phyloP scores from a whole-genome alignment of 148 eudicot genomes.

The Chenopodium berlandieri region DNA sequence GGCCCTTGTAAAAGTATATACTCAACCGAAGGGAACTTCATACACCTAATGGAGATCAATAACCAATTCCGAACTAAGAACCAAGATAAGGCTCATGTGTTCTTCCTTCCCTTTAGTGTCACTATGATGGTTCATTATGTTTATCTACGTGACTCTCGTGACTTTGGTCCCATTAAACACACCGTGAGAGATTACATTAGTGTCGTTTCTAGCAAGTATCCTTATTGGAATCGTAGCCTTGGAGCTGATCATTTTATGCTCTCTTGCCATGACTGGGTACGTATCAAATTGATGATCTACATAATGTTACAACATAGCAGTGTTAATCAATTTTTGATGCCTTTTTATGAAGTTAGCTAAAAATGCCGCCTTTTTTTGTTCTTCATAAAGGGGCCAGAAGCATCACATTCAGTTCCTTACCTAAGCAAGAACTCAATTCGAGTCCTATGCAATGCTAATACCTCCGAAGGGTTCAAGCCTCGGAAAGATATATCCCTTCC shows the following conservation, averaged over 20 bases:
- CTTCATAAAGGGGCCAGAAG: conserved; percentile 64
- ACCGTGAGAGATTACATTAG: conserved; percentile 49
- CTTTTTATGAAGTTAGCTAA: background rate
- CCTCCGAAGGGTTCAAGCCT: conserved; percentile 72
- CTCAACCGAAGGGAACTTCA: conserved; percentile 72
- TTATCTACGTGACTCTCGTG: conserved; percentile 42
- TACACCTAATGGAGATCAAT: conserved; percentile 49
- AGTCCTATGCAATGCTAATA: conserved; percentile 78
- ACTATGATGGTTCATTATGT: conserved; percentile 44
- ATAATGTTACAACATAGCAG: background rate
- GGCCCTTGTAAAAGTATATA: conserved; percentile 69
- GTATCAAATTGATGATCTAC: background rate
- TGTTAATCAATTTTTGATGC: background rate
- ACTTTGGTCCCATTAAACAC: conserved; percentile 47
- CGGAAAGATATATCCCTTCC: conserved; percentile 72
- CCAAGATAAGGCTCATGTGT: conserved; percentile 54
- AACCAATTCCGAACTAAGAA: conserved; percentile 53
- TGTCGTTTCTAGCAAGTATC: conserved; percentile 47
- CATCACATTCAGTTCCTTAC: conserved; percentile 56
- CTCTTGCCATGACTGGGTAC: conserved; percentile 87
- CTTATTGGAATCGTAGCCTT: conserved; percentile 69
- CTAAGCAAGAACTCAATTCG: conserved; percentile 58
- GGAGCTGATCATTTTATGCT: conserved; percentile 86
- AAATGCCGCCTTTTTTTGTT: background rate
- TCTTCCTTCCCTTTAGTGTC: conserved; percentile 68